These are phyloP conservation scores for Phylloporus gajari DNA, from an alignment of 1,284 basidiomycete genomes.

Conservation along the genomic window DNA sequence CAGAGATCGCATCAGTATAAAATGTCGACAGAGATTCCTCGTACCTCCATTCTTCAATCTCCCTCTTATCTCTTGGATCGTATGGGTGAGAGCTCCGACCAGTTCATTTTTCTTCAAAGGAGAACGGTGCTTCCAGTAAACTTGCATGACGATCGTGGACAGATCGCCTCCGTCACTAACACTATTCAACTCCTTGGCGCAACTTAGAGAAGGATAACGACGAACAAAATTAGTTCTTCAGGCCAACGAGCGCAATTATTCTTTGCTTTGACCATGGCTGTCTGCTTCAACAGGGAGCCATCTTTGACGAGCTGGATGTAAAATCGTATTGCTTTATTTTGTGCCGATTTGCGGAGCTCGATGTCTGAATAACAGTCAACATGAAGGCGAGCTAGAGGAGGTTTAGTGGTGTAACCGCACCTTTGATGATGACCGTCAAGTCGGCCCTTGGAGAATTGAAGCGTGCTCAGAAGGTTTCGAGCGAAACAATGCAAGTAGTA, in stretches of 20 bases:
- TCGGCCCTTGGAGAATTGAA: background rate
- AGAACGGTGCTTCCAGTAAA: conserved; percentile 6
- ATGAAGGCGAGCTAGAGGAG: background rate
- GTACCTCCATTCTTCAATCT: conserved; percentile 9
- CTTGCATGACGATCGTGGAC: background rate
- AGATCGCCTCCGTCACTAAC: conserved; percentile 8
- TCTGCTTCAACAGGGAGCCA: background rate
- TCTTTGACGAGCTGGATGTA: background rate
- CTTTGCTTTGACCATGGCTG: background rate
- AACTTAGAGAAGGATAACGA: background rate
- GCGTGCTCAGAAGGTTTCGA: background rate
- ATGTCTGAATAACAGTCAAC: background rate
- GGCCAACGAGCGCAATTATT: conserved; percentile 6
- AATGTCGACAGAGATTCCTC: background rate
- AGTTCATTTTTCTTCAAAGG: background rate
- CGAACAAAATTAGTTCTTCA: conserved; percentile 15
- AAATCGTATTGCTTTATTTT: background rate
- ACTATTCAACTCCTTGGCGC: background rate
- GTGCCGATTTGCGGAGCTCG: background rate
- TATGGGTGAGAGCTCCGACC: background rate
- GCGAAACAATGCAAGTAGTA: background rate
- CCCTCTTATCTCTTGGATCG: background rate
- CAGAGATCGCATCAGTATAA: conserved; percentile 5
- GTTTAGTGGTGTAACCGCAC: background rate
- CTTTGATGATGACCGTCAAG: background rate